These are phyloP conservation scores for Dryadomyces quercus-mongolicae DNA, from an alignment of 2,329 filamentous ascomycete species.

Conservation along the genomic window DNA sequence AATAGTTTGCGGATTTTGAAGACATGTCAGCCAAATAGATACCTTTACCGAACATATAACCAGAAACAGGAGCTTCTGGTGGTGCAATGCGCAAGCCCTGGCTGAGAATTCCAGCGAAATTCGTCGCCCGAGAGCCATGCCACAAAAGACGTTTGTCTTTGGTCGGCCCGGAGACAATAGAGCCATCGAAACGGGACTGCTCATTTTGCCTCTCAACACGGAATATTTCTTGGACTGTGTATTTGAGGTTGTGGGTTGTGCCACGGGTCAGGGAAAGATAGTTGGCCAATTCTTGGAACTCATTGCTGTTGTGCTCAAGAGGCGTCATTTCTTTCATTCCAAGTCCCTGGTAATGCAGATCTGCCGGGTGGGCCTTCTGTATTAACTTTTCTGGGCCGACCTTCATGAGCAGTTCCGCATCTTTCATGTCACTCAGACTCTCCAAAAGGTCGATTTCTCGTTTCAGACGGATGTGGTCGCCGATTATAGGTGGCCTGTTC, in stretches of 20 bases:
- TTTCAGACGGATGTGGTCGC: conserved; percentile 45
- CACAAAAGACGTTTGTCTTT: conserved; percentile 64
- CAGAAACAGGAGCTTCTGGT: conserved; percentile 64
- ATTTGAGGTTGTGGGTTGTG: conserved; percentile 48
- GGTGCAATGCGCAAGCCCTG: conserved; percentile 87
- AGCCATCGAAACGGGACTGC: conserved; percentile 53
- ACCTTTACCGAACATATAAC: conserved; percentile 86
- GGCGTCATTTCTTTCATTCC: conserved; percentile 66
- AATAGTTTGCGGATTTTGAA: conserved; percentile 74
- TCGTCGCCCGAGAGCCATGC: conserved; percentile 76
- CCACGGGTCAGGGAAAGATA: conserved; percentile 61
- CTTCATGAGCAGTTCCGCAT: conserved; percentile 67
- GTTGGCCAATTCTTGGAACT: conserved; percentile 51
- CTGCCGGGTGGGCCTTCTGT: conserved; percentile 48
- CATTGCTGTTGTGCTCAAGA: conserved; percentile 42
- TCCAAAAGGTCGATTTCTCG: conserved; percentile 70
- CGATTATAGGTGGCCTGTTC: conserved; percentile 57
- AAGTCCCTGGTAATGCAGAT: conserved; percentile 60
- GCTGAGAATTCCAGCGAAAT: conserved; percentile 76
- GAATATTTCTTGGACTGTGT: conserved; percentile 64
- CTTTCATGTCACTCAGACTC: conserved; percentile 75
- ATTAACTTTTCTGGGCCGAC: conserved; percentile 37
- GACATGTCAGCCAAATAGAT: conserved; percentile 82
- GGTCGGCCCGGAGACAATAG: conserved; percentile 15
- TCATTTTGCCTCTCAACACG: conserved; percentile 69